Evolutionary conservation across 1,139 yeast species (phyloP).

Genomic region (Debaryomyces sp.): DNA sequence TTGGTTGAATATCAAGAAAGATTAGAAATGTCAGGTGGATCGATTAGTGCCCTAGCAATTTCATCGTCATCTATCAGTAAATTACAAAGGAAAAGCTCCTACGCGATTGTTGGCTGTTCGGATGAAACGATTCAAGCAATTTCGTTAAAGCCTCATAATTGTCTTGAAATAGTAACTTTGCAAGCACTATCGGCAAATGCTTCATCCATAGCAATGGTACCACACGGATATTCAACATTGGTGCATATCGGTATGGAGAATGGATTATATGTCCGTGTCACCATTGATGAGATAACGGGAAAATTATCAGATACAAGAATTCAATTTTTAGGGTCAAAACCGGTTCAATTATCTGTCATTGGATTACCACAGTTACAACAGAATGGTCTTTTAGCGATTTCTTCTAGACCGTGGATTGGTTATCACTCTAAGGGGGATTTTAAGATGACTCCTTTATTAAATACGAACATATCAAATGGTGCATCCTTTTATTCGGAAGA

Average conservation of each 20-base stretch:
- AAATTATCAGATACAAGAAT: conserved; percentile 66
- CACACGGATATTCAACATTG: conserved; percentile 15
- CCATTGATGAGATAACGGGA: conserved; percentile 62
- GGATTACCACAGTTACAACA: conserved; percentile 19
- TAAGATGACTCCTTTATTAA: conserved; percentile 46
- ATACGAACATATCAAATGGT: conserved; percentile 33
- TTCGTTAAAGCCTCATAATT: conserved; percentile 63
- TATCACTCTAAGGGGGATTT: conserved; percentile 27
- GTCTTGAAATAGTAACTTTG: conserved; percentile 63
- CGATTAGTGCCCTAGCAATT: conserved; percentile 58
- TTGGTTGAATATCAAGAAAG: conserved; percentile 71
- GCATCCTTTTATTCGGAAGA: conserved; percentile 67
- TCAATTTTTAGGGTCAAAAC: conserved; percentile 72
- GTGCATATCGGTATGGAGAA: conserved; percentile 81
- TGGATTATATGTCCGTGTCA: conserved; percentile 76
- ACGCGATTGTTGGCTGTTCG: conserved; percentile 68
- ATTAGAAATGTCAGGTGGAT: conserved; percentile 52
- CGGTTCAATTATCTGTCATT: conserved; percentile 54
- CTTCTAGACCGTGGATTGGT: conserved; percentile 47
- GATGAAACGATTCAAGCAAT: conserved; percentile 74
- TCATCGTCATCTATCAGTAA: conserved; percentile 34
- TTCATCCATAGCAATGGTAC: conserved; percentile 46
- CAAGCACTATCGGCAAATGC: conserved; percentile 71
- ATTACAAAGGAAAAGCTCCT: conserved; percentile 54
- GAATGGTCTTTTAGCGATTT: conserved; percentile 40